Percentiles rank a stretch among this genome's conserved stretches.
phyloP scores from a whole-genome alignment of 106 monocot species.

The Acorus calamus region DNA sequence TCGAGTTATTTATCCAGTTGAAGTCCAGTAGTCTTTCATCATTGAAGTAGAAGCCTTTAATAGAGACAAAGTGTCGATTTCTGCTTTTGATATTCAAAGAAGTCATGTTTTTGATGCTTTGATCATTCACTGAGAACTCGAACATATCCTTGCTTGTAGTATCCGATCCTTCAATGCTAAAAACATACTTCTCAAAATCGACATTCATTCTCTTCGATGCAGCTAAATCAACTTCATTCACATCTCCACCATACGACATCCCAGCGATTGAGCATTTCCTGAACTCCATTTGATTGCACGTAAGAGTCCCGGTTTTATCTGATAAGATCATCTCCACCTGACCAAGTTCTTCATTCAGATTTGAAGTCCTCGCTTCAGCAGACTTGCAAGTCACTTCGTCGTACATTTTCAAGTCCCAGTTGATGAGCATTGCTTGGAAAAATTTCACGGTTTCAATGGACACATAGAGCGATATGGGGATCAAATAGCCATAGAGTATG shows the following conservation, averaged over 20 bases:
- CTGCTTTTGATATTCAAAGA: neutral
- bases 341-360: slow-evolving; percentile 10
- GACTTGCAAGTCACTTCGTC: slow-evolving; percentile 7
- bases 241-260: slow-evolving; percentile 8
- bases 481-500: slow-evolving; percentile 4
- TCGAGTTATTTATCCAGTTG: slow-evolving; percentile 9
- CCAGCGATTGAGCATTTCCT: slow-evolving; percentile 12
- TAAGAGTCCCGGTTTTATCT: slow-evolving; percentile 7
- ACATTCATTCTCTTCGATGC: neutral
- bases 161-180: slow-evolving; percentile 1
- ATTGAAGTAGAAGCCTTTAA: slow-evolving; percentile 18
- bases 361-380: slow-evolving; percentile 10
- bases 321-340: slow-evolving; percentile 12
- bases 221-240: slow-evolving; percentile 10
- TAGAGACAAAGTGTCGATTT: neutral
- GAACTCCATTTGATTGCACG: slow-evolving; percentile 11
- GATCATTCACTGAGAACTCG: slow-evolving; percentile 5
- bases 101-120: neutral
- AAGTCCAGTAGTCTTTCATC: slow-evolving; percentile 14
- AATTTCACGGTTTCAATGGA: slow-evolving; percentile 9
- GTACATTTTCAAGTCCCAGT: slow-evolving; percentile 2
- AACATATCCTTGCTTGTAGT: neutral
- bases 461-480: slow-evolving; percentile 8
- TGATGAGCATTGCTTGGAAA: slow-evolving; percentile 7
- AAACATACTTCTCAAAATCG: slow-evolving; percentile 3